phyloP scores from a whole-genome alignment of 139 green algal species.

The Chlorokybus atmophyticus region DNA sequence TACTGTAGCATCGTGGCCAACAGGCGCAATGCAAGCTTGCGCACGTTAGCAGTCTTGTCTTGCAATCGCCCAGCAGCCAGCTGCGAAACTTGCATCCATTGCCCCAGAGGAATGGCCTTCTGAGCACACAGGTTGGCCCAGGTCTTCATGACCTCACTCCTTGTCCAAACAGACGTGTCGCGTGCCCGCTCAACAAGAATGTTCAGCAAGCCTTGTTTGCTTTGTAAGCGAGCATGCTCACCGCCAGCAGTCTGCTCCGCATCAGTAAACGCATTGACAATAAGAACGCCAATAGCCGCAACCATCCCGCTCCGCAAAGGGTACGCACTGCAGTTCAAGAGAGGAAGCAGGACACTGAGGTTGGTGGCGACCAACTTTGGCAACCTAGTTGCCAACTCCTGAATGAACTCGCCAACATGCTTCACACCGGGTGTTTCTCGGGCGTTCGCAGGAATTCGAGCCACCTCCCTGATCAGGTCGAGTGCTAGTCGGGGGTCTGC shows the following conservation, averaged over 20 bases:
- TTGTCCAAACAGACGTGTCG: slow-evolving; percentile 50
- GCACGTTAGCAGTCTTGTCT: slow-evolving; percentile 61
- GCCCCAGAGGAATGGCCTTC: slow-evolving; percentile 39
- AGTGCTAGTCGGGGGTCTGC: slow-evolving; percentile 43
- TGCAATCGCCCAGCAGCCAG: slow-evolving; percentile 58
- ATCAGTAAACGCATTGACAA: slow-evolving; percentile 17
- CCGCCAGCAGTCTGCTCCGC: not conserved
- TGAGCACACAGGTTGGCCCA: slow-evolving; percentile 58
- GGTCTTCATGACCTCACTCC: slow-evolving; percentile 44
- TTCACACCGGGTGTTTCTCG: slow-evolving; percentile 13
- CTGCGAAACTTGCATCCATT: slow-evolving; percentile 50
- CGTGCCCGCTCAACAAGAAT: slow-evolving; percentile 47
- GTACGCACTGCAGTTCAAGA: slow-evolving; percentile 58
- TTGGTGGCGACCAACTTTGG: slow-evolving; percentile 28
- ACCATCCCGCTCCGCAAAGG: slow-evolving; percentile 52
- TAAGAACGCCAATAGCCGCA: slow-evolving; percentile 34
- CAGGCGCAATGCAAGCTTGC: slow-evolving; percentile 59
- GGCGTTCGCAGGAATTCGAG: slow-evolving; percentile 31
- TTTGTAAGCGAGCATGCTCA: slow-evolving; percentile 33
- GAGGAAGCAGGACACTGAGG: slow-evolving; percentile 41
- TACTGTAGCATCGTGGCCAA: slow-evolving; percentile 47
- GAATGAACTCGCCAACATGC: slow-evolving; percentile 29
- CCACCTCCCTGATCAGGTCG: slow-evolving; percentile 52
- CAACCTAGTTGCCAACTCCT: slow-evolving; percentile 29
- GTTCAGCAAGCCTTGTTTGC: slow-evolving; percentile 63